These are phyloP conservation scores for Roridomyces roridus DNA, from an alignment of 768 basidiomycete species.

Conservation along the genomic window DNA sequence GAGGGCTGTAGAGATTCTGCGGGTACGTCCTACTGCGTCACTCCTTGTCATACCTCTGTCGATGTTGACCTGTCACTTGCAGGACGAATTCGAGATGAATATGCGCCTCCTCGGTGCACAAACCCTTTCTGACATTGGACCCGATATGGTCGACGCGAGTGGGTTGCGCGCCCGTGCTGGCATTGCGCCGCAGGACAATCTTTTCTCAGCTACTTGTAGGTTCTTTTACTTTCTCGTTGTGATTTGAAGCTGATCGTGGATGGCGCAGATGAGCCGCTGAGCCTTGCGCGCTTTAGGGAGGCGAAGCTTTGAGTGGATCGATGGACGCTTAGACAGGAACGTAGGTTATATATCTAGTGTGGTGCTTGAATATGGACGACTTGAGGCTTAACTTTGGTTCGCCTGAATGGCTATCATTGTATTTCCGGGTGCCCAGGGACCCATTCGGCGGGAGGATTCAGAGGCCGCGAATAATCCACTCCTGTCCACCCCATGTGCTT, in stretches of 20 bases:
- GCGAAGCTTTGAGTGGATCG: constrained; percentile 9
- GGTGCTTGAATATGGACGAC: too few species aligned
- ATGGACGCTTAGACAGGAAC: too few species aligned
- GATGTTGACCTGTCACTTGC: constrained; percentile 3
- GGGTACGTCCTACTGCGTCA: constrained; percentile 42
- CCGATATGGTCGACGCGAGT: constrained; percentile 88
- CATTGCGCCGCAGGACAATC: constrained; percentile 32
- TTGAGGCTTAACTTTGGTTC: too few species aligned
- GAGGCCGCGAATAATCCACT: too few species aligned
- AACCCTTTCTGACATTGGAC: constrained; percentile 76
- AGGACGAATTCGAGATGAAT: constrained; percentile 99
- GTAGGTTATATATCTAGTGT: too few species aligned
- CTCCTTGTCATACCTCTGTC: neutral
- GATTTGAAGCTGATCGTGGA: neutral
- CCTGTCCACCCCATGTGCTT: too few species aligned
- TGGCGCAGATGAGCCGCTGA: constrained; percentile 35
- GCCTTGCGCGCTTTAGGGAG: constrained; percentile 31
- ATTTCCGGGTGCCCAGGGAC: too few species aligned
- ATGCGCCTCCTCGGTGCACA: constrained; percentile 89
- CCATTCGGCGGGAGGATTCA: too few species aligned
- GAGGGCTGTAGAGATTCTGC: constrained; percentile 78
- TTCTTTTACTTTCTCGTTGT: neutral
- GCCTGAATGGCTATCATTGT: too few species aligned
- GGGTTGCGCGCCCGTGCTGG: constrained; percentile 43
- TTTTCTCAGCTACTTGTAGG: constrained; percentile 40